Evolutionary conservation across 768 basidiomycete species (phyloP), one percentile per base, ranked within the genome.

Genomic region (Guyanaporus albipodus): DNA sequence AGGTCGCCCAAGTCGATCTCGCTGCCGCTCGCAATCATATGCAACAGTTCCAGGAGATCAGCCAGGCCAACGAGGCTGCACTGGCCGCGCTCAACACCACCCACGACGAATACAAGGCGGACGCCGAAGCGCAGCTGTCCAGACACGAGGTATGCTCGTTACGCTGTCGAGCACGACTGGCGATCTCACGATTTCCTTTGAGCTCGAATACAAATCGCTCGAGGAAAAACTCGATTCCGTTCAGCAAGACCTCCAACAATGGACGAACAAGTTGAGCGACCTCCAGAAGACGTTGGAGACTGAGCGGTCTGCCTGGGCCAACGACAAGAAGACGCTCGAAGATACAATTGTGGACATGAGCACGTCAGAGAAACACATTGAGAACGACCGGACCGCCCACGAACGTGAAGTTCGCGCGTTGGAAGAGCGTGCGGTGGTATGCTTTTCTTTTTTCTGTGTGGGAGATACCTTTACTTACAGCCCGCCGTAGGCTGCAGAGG

Each of bases 21-120:
- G 73, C 80, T 9, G 71, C 79, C 17, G 83, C 89, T 1, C 77
- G 77, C 45, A 78, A 69, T 36, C 87, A 91, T 58, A 82, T 85
- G 23, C 78, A 86, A 49, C 91, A 93, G 63, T 93, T 86, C 78
- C 79, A 88, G 60, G 83, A 87, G 53, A 92, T 94, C 55, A 86
- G 85, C 50, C 79, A 84, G 58, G 85, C 88, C 0, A 91, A 78
- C 56, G 91, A 93, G 62, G 77, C 76, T 52, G 87, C 90, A 8
- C 71, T 94, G 7, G 72, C 78, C 23, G 76, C 78, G 26, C 66
- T 92, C 34, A 89, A 82, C 46, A 56, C 70, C 0, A 90, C 87
- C 0, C 83, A 84, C 52, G 91, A 93, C 45, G 84, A 91, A 61
- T 93, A 85, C 72, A 87, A 83, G 65, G 58, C 76, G 4, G 77